phyloP scores from a whole-genome alignment of 139 green algal species.

The Pleodorina starrii region DNA sequence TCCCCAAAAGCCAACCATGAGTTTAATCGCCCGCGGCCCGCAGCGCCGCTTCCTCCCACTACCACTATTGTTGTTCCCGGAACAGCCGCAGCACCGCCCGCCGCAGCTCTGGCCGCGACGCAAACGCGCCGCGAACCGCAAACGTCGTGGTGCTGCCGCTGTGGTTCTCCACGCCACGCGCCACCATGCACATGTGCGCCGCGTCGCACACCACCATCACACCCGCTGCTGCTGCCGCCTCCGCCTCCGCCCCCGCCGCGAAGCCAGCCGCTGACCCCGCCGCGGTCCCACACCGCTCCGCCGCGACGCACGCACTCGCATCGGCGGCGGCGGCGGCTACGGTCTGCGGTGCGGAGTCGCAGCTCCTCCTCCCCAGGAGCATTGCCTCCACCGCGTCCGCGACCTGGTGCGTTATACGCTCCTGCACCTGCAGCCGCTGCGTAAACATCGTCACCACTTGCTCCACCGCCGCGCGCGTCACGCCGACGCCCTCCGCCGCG shows the following conservation, averaged over 20 bases:
- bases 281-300: no score
- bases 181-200: constrained; percentile 98
- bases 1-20: no score
- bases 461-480: constrained; percentile 47
- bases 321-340: no score
- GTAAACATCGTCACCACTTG: constrained; percentile 73
- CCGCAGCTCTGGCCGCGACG: constrained; percentile 48
- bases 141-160: constrained; percentile 81
- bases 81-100: constrained; percentile 31
- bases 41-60: no score
- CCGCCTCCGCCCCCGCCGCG: background rate
- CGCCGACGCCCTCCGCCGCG: background rate
- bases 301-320: no score
- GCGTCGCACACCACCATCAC: constrained; percentile 90
- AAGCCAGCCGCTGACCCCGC: background rate
- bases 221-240: constrained; percentile 30
- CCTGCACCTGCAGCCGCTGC: constrained; percentile 91
- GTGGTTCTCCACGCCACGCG: constrained; percentile 93
- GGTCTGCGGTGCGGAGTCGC: no score
- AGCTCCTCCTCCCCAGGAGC: no score
- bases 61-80: constrained; percentile 29
- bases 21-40: no score
- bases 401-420: constrained; percentile 93
- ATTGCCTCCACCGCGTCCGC: constrained; percentile 73
- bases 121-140: constrained; percentile 69